Evolutionary conservation across 495 filamentous ascomycete genomes (phyloP).

Genomic region (Hypomontagnella submonticulosa): DNA sequence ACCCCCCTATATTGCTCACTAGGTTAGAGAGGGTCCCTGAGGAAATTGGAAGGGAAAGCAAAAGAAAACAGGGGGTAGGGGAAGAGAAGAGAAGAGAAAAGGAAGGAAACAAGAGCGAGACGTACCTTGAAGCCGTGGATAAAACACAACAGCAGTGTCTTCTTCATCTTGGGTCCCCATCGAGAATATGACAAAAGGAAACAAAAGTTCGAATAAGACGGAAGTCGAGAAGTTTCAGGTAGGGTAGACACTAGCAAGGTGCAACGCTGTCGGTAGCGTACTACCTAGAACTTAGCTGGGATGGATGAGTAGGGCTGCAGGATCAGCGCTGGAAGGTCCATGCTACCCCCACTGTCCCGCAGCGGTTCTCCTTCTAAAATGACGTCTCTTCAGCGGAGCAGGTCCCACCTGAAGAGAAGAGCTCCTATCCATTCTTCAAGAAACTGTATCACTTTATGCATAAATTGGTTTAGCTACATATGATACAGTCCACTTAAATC

Average conservation of each 20-base stretch:
- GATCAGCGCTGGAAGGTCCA: too few relatives aligned
- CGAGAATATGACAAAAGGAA: constrained; percentile 18
- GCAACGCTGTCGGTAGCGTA: not conserved
- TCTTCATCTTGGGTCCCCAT: constrained; percentile 73
- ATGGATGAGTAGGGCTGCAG: constrained; percentile 10
- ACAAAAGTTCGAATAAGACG: constrained; percentile 6
- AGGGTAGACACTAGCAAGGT: too few relatives aligned
- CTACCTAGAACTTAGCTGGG: not conserved
- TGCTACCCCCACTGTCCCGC: constrained; percentile 24
- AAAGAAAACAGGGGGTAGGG: constrained; percentile 8
- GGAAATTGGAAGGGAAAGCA: not conserved
- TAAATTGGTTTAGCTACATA: constrained; percentile 9
- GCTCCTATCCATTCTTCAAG: constrained; percentile 7
- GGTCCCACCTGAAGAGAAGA: constrained; percentile 6
- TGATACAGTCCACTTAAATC: not conserved
- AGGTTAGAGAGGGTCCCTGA: constrained; percentile 5
- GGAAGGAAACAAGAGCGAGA: not conserved
- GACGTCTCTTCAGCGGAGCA: constrained; percentile 33
- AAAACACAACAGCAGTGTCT: constrained; percentile 89
- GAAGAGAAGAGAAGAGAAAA: not conserved
- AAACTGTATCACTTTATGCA: not conserved
- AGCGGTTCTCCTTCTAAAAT: constrained; percentile 34
- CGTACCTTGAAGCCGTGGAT: constrained; percentile 97
- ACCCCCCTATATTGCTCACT: constrained; percentile 69
- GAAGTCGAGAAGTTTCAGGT: constrained; percentile 3